Percentiles rank a stretch among this genome's conserved stretches.
These are phyloP conservation scores for Diaporthe australafricana DNA, from an alignment of 2,329 filamentous ascomycete species.

Conservation along the genomic window DNA sequence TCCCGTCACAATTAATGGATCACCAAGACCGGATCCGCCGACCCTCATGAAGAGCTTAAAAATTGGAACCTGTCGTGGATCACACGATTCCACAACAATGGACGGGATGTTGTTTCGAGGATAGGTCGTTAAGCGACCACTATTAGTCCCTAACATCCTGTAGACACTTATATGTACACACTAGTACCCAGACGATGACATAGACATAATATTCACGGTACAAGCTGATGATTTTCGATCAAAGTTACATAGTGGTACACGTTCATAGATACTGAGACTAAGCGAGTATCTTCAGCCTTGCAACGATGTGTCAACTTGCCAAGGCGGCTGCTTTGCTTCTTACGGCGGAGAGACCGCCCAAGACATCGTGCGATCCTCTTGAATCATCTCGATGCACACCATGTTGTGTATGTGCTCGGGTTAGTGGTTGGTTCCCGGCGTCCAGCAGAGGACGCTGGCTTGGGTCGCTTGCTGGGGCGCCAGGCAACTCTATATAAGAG, in stretches of 20 bases:
- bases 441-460: not conserved
- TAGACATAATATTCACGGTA: not conserved
- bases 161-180: not conserved
- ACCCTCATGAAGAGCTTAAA: slow-evolving; percentile 24
- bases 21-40: slow-evolving; percentile 16
- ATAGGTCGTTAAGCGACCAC: not conserved
- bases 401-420: not conserved
- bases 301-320: not conserved
- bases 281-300: not conserved
- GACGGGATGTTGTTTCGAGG: not conserved
- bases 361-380: not conserved
- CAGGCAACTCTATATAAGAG: not conserved
- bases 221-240: not conserved
- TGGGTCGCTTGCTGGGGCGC: not conserved
- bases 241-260: not conserved
- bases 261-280: not conserved
- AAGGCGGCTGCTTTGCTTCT: not conserved
- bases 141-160: not conserved
- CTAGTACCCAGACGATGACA: not conserved
- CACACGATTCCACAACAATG: not conserved
- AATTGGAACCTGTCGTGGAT: not conserved
- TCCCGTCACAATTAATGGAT: not conserved
- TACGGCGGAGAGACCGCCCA: not conserved
- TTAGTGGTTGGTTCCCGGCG: not conserved
- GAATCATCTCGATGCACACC: not conserved